These are phyloP conservation scores for Cryptococcus wingfieldii DNA, from an alignment of 1,284 basidiomycete species.

Conservation along the genomic window DNA sequence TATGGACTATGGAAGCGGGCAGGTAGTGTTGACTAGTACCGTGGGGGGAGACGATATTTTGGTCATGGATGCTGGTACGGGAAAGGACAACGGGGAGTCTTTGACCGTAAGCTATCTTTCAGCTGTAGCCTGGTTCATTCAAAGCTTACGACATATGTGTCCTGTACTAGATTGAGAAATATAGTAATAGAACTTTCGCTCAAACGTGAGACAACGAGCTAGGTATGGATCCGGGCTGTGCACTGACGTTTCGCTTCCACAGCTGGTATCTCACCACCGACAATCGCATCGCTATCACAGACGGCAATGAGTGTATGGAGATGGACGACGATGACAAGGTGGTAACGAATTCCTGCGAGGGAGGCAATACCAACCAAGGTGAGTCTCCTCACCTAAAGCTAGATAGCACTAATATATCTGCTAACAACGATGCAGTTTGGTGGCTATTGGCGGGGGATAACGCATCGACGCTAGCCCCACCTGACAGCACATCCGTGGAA, in stretches of 20 bases:
- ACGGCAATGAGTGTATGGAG: constrained; percentile 32
- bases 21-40: constrained; percentile 11
- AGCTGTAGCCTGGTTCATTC: too few relatives aligned
- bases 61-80: constrained; percentile 32
- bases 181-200: constrained; percentile 8
- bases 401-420: too few relatives aligned
- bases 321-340: constrained; percentile 18
- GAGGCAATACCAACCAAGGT: constrained; percentile 33
- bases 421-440: too few relatives aligned
- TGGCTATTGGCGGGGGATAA: too few relatives aligned
- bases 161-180: constrained; percentile 6
- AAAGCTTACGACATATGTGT: too few relatives aligned
- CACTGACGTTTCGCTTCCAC: background rate
- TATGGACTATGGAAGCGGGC: constrained; percentile 22
- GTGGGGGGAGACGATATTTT: background rate
- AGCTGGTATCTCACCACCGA: constrained; percentile 26
- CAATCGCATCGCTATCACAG: constrained; percentile 33
- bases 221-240: background rate
- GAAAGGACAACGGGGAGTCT: constrained; percentile 20
- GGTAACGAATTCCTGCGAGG: constrained; percentile 30
- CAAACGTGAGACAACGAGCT: constrained; percentile 9
- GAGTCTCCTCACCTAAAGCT: constrained; percentile 1
- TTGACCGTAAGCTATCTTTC: constrained; percentile 19
- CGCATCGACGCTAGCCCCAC: too few relatives aligned
- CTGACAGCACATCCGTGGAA: too few relatives aligned